These are phyloP conservation scores for Massariosphaeria phaeospora DNA, from an alignment of 495 filamentous ascomycete species.

Conservation along the genomic window DNA sequence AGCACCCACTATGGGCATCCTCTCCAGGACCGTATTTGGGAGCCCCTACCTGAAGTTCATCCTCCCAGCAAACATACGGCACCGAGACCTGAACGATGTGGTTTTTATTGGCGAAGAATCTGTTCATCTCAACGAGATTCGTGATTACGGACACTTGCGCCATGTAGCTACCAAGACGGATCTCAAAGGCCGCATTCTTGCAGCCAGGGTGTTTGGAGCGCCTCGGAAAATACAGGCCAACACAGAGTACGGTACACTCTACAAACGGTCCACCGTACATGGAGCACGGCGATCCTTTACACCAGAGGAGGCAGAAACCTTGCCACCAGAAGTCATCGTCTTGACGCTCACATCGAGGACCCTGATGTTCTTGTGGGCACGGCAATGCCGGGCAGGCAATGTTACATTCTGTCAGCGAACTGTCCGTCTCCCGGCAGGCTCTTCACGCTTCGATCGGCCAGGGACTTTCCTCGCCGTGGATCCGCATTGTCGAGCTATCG, in stretches of 20 bases:
- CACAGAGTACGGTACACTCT: background rate
- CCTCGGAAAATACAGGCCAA: constrained; percentile 26
- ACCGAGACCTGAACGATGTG: constrained; percentile 70
- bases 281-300: background rate
- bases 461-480: constrained; percentile 81
- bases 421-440: constrained; percentile 53
- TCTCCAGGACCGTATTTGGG: constrained; percentile 70
- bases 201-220: constrained; percentile 55
- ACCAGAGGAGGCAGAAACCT: background rate
- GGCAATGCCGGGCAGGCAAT: constrained; percentile 50
- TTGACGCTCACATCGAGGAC: constrained; percentile 54
- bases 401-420: constrained; percentile 55
- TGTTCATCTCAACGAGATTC: constrained; percentile 66
- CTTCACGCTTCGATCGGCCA: constrained; percentile 53
- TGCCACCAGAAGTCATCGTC: constrained; percentile 73
- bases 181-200: constrained; percentile 65
- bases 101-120: constrained; percentile 75
- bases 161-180: constrained; percentile 68
- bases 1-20: constrained; percentile 57
- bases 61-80: constrained; percentile 70
- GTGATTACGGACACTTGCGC: constrained; percentile 57
- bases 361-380: constrained; percentile 28
- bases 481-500: constrained; percentile 63
- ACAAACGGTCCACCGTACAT: background rate
- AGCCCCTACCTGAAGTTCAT: constrained; percentile 75